Base-by-base conservation (phyloP, 768 basidiomycete species). In the Lentinula raphanica region DNA sequence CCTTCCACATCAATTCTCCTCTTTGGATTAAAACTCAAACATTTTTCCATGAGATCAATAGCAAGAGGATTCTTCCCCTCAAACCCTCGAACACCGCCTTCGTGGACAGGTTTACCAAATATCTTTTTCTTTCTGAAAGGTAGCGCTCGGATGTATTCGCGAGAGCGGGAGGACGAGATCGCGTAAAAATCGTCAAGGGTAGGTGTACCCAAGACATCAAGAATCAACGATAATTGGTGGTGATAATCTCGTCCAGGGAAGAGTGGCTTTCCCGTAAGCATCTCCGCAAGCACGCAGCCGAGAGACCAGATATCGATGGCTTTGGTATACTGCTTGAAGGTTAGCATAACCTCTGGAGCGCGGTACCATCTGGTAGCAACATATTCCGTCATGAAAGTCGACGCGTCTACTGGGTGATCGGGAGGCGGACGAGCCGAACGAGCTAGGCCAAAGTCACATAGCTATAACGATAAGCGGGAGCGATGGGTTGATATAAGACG, bases 321-420 rank as follows among this genome's bases (percentile, higher is more conserved):
- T 32, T 83, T 82, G 5, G 93, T 94, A 69, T 98, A 98, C 75
- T 95, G 88, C 67, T 95, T 94, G 78, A 97, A 98, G 0, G 93
- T 96, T 35, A 98, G 81, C 96, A 98, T 98, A 60, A 98, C 92
- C 70, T 98, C 96, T 0, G 96, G 96, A 0, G 96, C 96, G 29
- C 96, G 86, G 69, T 98, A 98, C 96, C 96, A 98, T 67, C 93
- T 87, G 13, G 96, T 98, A 1, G 95, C 94, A 23, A 98, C 95
- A 64, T 98, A 98, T 82, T 96, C 92, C 7, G 89, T 91, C 83
- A 92, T 87, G 64, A 90, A 90, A 0, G 86, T 90, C 67, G 87
- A 87, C 62, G 84, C 85, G 61, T 88, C 88, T 61, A 90, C 81
- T 12, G 79, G 87, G 19, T 85, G 81, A 60, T 88, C 85, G 0